Conservation (phyloP, 306 rosid species). For the Alnus glutinosa region DNA sequence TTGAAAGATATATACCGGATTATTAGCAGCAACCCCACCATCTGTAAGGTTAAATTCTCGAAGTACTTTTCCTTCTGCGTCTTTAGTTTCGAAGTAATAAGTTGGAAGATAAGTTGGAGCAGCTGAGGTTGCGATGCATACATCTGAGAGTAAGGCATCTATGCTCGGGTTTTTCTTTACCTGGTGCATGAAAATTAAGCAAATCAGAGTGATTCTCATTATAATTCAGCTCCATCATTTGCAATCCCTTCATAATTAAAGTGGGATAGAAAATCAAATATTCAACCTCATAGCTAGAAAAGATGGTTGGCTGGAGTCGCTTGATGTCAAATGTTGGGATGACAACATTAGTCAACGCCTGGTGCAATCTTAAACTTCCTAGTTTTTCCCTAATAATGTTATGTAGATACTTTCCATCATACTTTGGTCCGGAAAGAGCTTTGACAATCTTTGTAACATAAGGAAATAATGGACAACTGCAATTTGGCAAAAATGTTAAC, state of each 20-base stretch:
- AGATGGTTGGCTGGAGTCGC: too few relatives aligned
- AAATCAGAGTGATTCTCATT: background rate
- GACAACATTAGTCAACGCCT: constrained; percentile 67
- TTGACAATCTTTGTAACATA: constrained; percentile 12
- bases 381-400: constrained; percentile 47
- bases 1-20: constrained; percentile 44
- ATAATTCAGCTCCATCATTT: background rate
- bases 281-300: too few relatives aligned
- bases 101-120: constrained; percentile 82
- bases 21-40: constrained; percentile 75
- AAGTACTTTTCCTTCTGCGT: constrained; percentile 5
- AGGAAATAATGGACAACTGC: constrained; percentile 33
- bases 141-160: constrained; percentile 48
- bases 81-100: constrained; percentile 49
- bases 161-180: constrained; percentile 26
- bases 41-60: constrained; percentile 57
- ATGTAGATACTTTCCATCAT: constrained; percentile 69
- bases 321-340: too few relatives aligned
- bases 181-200: constrained; percentile 16
- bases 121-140: constrained; percentile 71
- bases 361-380: constrained; percentile 51
- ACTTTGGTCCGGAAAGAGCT: constrained; percentile 64
- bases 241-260: background rate
- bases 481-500: background rate
- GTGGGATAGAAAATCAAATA: background rate